phyloP scores from a whole-genome alignment of 805 yeast genomes.

The Nakazawaea sp. region DNA sequence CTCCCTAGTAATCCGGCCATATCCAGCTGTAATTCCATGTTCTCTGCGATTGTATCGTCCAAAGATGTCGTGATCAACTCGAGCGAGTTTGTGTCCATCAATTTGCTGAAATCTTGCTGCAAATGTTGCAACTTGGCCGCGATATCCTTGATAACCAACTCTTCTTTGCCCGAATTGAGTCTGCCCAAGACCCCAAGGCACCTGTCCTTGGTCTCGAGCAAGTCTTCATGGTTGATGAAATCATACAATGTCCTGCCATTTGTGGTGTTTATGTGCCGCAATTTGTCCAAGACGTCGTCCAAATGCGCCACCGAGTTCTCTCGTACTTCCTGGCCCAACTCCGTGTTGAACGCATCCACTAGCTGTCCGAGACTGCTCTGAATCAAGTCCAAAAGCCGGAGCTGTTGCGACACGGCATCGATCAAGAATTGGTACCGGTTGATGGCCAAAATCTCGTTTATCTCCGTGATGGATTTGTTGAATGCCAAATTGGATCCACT shows the following conservation, averaged over 20 bases:
- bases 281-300: conserved; percentile 21
- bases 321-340: conserved; percentile 17
- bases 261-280: conserved; percentile 26
- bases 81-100: conserved; percentile 14
- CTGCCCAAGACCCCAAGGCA: conserved; percentile 19
- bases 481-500: not conserved
- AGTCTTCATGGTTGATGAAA: conserved; percentile 37
- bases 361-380: conserved; percentile 23
- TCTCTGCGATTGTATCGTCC: conserved; percentile 20
- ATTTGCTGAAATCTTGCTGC: conserved; percentile 9
- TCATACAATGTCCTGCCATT: conserved; percentile 27
- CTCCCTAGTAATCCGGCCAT: conserved; percentile 64
- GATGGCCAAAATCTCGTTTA: conserved; percentile 1
- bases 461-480: not conserved
- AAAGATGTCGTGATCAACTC: conserved; percentile 18
- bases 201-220: conserved; percentile 23
- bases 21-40: conserved; percentile 51
- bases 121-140: conserved; percentile 7
- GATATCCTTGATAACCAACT: conserved; percentile 19
- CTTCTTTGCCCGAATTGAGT: conserved; percentile 22
- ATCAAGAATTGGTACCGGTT: conserved; percentile 6
- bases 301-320: conserved; percentile 25
- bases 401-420: conserved; percentile 40
- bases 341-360: conserved; percentile 20
- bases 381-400: conserved; percentile 30